These are phyloP conservation scores for Echium plantagineum DNA, from an alignment of 257 asterid genomes.

Conservation along the genomic window DNA sequence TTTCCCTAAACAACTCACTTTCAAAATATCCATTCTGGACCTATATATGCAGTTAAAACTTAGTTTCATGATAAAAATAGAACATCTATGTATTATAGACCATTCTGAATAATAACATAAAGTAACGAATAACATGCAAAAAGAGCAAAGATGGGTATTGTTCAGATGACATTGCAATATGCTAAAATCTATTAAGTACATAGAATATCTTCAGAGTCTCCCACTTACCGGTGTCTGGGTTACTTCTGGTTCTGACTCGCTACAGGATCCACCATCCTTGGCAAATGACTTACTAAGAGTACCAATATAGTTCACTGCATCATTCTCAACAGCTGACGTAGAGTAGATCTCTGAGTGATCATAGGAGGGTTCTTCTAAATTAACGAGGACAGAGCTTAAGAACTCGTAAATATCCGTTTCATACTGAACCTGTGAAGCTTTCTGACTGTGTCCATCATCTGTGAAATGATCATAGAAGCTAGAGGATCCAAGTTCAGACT, in stretches of 20 bases:
- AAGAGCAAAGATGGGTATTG: neutral
- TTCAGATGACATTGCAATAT: neutral
- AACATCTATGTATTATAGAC: neutral
- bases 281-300: neutral
- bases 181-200: too few relatives aligned
- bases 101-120: neutral
- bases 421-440: slow-evolving; percentile 27
- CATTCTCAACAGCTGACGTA: slow-evolving; percentile 11
- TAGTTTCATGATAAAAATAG: too few relatives aligned
- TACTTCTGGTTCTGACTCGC: slow-evolving; percentile 62
- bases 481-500: slow-evolving; percentile 45
- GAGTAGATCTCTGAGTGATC: slow-evolving; percentile 13
- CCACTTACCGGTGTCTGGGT: slow-evolving; percentile 39
- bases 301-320: slow-evolving; percentile 3
- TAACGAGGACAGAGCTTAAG: slow-evolving; percentile 42
- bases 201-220: slow-evolving; percentile 2
- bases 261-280: slow-evolving; percentile 17
- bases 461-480: slow-evolving; percentile 17
- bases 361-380: slow-evolving; percentile 36
- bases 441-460: slow-evolving; percentile 20
- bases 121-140: neutral
- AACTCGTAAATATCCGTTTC: slow-evolving; percentile 53
- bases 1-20: slow-evolving; percentile 10
- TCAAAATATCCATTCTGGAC: slow-evolving; percentile 13
- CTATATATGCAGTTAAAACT: neutral